Evolutionary conservation across 345 rosid species (phyloP).

Genomic region (Eucalyptus shirleyi): DNA sequence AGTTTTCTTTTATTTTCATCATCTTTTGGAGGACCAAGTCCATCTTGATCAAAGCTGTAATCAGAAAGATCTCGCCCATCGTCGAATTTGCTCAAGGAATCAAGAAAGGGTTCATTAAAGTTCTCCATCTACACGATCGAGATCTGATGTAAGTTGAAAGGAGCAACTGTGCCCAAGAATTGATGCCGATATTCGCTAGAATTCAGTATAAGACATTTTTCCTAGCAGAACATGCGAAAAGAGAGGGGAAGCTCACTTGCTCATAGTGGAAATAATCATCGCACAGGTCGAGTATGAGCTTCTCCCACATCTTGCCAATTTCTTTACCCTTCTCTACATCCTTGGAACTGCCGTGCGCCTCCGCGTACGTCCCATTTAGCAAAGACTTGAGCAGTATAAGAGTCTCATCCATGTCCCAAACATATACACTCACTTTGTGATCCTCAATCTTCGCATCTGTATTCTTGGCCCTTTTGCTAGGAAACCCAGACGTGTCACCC

Average conservation of each 20-base stretch:
- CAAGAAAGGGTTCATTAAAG: conserved; percentile 68
- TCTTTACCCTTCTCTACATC: conserved; percentile 58
- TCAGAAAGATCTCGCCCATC: conserved; percentile 62
- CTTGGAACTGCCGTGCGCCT: conserved; percentile 37
- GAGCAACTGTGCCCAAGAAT: not conserved
- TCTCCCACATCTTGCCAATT: conserved; percentile 80
- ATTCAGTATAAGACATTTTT: not conserved
- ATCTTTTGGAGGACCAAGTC: conserved; percentile 36
- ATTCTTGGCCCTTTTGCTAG: not conserved
- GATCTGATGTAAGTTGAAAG: not conserved
- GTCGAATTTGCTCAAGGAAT: conserved; percentile 44
- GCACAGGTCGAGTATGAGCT: conserved; percentile 56
- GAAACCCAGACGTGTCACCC: not conserved
- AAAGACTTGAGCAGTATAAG: conserved; percentile 82
- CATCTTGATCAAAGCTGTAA: conserved; percentile 59
- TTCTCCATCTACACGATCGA: conserved; percentile 52
- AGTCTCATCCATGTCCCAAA: conserved; percentile 97
- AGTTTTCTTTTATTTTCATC: conserved; percentile 57
- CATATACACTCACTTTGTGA: conserved; percentile 36
- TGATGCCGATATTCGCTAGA: not conserved
- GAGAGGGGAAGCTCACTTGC: conserved; percentile 28
- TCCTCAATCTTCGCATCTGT: not conserved
- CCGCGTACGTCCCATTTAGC: conserved; percentile 53
- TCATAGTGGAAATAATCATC: conserved; percentile 69
- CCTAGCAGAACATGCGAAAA: not conserved